phyloP scores from a whole-genome alignment of 2,329 filamentous ascomycete genomes.

The Penicillium sp. region DNA sequence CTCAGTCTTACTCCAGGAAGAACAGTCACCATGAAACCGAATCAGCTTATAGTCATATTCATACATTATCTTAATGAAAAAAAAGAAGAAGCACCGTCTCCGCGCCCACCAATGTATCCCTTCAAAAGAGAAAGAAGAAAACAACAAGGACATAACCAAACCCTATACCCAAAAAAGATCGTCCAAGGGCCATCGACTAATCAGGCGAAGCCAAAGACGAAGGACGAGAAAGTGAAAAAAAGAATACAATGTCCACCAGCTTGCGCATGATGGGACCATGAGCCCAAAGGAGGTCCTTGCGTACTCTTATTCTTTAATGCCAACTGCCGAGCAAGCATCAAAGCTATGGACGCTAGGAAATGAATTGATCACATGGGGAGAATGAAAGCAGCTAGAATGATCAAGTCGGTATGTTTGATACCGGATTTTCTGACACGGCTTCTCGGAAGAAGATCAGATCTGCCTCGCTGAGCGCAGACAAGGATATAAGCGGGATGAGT shows the following conservation, averaged over 20 bases:
- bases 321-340: background rate
- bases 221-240: background rate
- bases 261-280: background rate
- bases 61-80: slow-evolving; percentile 26
- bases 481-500: slow-evolving; percentile 14
- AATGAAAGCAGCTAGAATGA: background rate
- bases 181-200: background rate
- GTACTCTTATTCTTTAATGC: background rate
- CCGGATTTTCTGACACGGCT: slow-evolving; percentile 1
- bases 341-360: background rate
- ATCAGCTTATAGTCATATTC: slow-evolving; percentile 26
- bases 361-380: background rate
- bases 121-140: slow-evolving; percentile 17
- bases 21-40: slow-evolving; percentile 6
- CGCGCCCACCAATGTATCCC: slow-evolving; percentile 22
- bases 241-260: slow-evolving; percentile 1
- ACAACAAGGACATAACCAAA: slow-evolving; percentile 18
- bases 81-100: slow-evolving; percentile 13
- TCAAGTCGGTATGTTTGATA: background rate
- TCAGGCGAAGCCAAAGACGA: background rate
- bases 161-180: slow-evolving; percentile 1
- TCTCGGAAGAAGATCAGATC: slow-evolving; percentile 4
- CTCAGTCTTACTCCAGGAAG: background rate
- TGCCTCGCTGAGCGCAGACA: background rate
- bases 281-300: background rate